Conservation (phyloP, 306 rosid species). For the Rosa lucieae region DNA sequence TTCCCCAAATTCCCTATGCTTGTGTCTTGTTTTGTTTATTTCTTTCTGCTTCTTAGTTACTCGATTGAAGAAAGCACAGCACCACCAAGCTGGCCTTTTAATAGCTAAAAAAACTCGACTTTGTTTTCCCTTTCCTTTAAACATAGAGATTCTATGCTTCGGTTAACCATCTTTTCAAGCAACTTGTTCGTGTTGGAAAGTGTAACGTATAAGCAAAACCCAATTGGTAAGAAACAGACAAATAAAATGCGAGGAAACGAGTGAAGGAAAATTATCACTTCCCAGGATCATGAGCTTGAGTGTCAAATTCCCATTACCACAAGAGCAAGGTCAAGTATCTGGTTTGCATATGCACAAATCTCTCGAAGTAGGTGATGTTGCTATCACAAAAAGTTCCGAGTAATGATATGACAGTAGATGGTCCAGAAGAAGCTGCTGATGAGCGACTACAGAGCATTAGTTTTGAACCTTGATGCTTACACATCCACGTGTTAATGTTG, state of each 20-base stretch:
- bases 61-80: neutral
- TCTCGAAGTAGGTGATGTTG: neutral
- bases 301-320: too few species aligned
- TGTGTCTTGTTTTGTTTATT: neutral
- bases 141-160: neutral
- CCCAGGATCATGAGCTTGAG: neutral
- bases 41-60: neutral
- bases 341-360: neutral
- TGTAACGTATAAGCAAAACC: neutral
- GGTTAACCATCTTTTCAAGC: neutral
- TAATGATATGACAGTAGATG: too few species aligned
- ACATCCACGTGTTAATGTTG: neutral
- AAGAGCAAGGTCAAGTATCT: neutral
- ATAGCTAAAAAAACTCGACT: neutral
- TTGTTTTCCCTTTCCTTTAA: neutral
- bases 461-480: neutral
- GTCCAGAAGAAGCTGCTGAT: neutral
- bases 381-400: neutral
- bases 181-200: neutral
- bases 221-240: neutral
- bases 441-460: neutral
- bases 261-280: neutral
- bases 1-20: neutral
- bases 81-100: neutral
- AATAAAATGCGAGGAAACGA: neutral